These are phyloP conservation scores for Komagataella pseudopastoris DNA, from an alignment of 805 yeast species.

Conservation along the genomic window DNA sequence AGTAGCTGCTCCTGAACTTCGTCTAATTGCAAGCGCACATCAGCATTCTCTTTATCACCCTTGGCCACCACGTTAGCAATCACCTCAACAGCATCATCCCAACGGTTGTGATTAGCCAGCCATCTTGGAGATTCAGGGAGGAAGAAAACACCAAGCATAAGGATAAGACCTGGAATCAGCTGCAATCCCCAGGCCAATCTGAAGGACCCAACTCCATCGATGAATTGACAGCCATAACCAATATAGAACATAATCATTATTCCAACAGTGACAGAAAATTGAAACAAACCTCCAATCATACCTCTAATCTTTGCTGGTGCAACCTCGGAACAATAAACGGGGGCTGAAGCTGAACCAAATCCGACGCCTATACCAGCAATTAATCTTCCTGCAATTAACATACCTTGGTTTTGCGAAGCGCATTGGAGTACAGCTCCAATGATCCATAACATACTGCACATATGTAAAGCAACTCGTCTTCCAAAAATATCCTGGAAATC, in stretches of 20 bases:
- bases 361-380: conserved; percentile 58
- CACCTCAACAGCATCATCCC: conserved; percentile 27
- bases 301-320: conserved; percentile 52
- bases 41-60: conserved; percentile 28
- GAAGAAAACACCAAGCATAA: conserved; percentile 23
- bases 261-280: conserved; percentile 52
- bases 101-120: conserved; percentile 28
- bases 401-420: conserved; percentile 24
- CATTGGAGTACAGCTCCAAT: conserved; percentile 11
- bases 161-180: conserved; percentile 29
- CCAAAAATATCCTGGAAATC: conserved; percentile 28
- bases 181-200: conserved; percentile 36
- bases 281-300: conserved; percentile 45
- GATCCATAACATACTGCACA: conserved; percentile 12
- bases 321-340: conserved; percentile 53
- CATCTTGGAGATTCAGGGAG: conserved; percentile 43
- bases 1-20: conserved; percentile 45
- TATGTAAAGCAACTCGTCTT: conserved; percentile 23
- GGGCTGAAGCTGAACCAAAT: conserved; percentile 52
- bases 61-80: conserved; percentile 25
- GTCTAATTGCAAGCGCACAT: conserved; percentile 36
- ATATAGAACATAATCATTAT: conserved; percentile 46
- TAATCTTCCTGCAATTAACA: conserved; percentile 38
- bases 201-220: conserved; percentile 7
- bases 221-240: conserved; percentile 18